Percentiles rank a stretch among this genome's conserved stretches.
phyloP scores from a whole-genome alignment of 1,139 yeast species.

The Candida sanyaensis region DNA sequence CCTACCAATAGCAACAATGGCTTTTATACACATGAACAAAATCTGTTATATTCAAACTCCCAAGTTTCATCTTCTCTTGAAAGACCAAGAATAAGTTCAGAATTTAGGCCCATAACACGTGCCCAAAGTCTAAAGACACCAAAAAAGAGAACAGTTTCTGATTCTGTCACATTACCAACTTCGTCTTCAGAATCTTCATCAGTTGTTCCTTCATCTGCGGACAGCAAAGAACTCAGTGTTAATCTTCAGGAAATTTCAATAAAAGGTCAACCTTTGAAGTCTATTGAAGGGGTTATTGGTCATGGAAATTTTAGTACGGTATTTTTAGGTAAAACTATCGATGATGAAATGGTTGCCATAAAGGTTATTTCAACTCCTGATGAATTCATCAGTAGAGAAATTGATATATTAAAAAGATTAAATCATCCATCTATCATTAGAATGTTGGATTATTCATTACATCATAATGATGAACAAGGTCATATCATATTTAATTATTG shows the following conservation, averaged over 20 bases:
- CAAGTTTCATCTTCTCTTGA: constrained; percentile 1
- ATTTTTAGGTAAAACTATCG: constrained; percentile 34
- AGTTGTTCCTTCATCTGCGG: constrained; percentile 1
- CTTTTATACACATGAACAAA: constrained; percentile 4
- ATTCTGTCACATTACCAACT: constrained; percentile 19
- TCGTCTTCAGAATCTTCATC: constrained; percentile 6
- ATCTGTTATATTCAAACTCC: neutral
- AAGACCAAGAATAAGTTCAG: constrained; percentile 30
- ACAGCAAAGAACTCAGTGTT: constrained; percentile 4
- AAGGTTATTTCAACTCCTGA: constrained; percentile 42
- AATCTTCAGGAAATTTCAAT: neutral
- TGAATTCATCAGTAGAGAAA: constrained; percentile 68
- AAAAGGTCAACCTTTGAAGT: constrained; percentile 19
- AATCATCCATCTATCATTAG: constrained; percentile 48
- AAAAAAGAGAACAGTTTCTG: constrained; percentile 23
- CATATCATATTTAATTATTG: constrained; percentile 72
- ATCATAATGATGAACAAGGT: constrained; percentile 13
- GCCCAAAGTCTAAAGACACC: constrained; percentile 19
- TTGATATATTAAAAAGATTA: constrained; percentile 57
- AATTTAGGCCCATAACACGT: constrained; percentile 34
- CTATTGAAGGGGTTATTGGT: constrained; percentile 42
- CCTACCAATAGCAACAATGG: constrained; percentile 5
- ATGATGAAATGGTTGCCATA: constrained; percentile 33
- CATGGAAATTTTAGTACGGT: constrained; percentile 64
- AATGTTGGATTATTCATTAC: constrained; percentile 29